These are phyloP conservation scores for Ajuga chamaepitys DNA, from an alignment of 257 asterid genomes.

Conservation along the genomic window DNA sequence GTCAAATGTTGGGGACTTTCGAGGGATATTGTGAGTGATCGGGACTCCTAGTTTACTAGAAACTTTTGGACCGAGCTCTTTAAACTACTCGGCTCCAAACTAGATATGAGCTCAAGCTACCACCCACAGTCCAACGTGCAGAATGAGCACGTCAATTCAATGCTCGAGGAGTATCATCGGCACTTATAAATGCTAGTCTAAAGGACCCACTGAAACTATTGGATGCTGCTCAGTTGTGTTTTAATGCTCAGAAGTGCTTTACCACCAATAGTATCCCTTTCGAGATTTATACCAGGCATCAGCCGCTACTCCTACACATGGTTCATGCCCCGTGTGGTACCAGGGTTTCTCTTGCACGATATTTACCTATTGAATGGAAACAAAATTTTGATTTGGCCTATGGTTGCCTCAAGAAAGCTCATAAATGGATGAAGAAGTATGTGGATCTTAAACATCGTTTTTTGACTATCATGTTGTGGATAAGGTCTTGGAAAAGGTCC, in stretches of 20 bases:
- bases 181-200: neutral
- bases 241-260: constrained; percentile 2
- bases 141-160: neutral
- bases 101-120: too few relatives aligned
- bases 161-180: neutral
- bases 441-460: too few relatives aligned
- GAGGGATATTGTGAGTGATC: neutral
- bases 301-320: neutral
- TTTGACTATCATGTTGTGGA: too few relatives aligned
- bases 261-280: neutral
- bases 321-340: neutral
- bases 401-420: too few relatives aligned
- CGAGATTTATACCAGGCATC: neutral
- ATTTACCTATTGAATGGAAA: too few relatives aligned
- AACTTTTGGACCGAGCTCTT: neutral
- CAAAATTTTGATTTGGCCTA: too few relatives aligned
- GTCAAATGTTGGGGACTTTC: neutral
- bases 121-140: neutral
- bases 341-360: too few relatives aligned
- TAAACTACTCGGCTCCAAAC: too few relatives aligned
- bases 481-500: too few relatives aligned
- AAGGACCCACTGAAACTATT: neutral
- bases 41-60: neutral
- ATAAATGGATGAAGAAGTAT: too few relatives aligned
- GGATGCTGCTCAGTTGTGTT: neutral